Evolutionary conservation across 225 moss, liverwort and hornwort species (phyloP).

Genomic region (Thuidium tamariscinum): DNA sequence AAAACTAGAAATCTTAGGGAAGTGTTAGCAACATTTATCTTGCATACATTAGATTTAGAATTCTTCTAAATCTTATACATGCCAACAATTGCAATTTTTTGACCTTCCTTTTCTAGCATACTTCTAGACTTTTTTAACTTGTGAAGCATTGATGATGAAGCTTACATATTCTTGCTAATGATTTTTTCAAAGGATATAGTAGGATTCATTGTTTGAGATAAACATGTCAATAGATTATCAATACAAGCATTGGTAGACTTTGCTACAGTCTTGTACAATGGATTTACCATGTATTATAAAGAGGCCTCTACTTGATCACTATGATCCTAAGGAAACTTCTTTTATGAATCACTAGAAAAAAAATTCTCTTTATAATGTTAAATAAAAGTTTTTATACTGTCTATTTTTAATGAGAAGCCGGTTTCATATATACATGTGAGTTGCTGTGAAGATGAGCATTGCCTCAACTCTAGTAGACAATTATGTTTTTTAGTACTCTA

Average conservation of each 20-base stretch:
- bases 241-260: not conserved
- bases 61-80: not conserved
- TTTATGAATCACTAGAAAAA: not conserved
- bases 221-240: not conserved
- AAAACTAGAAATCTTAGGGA: not conserved
- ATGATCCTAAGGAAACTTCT: not conserved
- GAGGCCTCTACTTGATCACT: not conserved
- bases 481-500: not conserved
- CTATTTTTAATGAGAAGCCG: not conserved
- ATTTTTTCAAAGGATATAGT: not conserved
- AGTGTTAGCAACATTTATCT: not conserved
- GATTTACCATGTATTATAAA: not conserved
- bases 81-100: not conserved
- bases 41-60: not conserved
- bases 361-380: not conserved
- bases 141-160: not conserved
- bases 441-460: not conserved
- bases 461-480: not conserved
- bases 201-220: not conserved
- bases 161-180: not conserved
- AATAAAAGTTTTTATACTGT: not conserved
- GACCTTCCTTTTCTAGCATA: not conserved
- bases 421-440: not conserved
- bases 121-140: not conserved
- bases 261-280: too few species aligned